A percentile compares a stretch with the other conserved stretches of the same genome.
phyloP scores from a whole-genome alignment of 2,329 filamentous ascomycete genomes.

The Penicillium italicum region DNA sequence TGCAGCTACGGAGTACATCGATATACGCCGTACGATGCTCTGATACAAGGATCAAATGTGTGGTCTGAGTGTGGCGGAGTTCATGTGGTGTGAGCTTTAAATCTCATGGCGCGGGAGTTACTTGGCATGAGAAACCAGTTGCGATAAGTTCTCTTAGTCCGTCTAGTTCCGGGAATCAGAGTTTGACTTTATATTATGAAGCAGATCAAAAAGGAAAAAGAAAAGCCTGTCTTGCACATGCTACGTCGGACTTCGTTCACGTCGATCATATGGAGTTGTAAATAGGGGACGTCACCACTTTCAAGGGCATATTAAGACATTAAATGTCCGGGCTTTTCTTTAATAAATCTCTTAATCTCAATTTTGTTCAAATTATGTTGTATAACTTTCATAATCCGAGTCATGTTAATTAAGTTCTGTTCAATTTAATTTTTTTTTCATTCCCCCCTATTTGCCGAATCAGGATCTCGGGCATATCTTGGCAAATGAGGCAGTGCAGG shows the following conservation, averaged over 20 bases:
- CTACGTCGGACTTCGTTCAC: background rate
- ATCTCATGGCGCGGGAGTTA: background rate
- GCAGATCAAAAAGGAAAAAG: background rate
- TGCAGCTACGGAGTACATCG: background rate
- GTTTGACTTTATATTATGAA: background rate
- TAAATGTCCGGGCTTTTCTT: background rate
- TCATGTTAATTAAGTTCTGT: too few species aligned
- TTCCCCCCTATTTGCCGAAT: conserved; percentile 1
- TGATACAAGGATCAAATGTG: background rate
- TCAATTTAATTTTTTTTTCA: background rate
- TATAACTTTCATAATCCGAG: too few species aligned
- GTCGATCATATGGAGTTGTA: background rate
- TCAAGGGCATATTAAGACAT: background rate
- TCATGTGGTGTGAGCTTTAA: background rate
- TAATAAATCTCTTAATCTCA: background rate
- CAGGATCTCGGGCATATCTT: background rate
- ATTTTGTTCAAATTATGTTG: background rate
- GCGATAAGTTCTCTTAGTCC: background rate
- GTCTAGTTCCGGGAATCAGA: background rate
- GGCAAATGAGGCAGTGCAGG: conserved; percentile 34
- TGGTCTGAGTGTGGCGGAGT: conserved; percentile 1
- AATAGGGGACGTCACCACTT: conserved; percentile 6
- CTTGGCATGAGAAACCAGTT: background rate
- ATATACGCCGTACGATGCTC: background rate
- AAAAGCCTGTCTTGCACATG: background rate